These are phyloP conservation scores for Calocera viscosa DNA, from an alignment of 768 basidiomycete genomes.

Conservation along the genomic window DNA sequence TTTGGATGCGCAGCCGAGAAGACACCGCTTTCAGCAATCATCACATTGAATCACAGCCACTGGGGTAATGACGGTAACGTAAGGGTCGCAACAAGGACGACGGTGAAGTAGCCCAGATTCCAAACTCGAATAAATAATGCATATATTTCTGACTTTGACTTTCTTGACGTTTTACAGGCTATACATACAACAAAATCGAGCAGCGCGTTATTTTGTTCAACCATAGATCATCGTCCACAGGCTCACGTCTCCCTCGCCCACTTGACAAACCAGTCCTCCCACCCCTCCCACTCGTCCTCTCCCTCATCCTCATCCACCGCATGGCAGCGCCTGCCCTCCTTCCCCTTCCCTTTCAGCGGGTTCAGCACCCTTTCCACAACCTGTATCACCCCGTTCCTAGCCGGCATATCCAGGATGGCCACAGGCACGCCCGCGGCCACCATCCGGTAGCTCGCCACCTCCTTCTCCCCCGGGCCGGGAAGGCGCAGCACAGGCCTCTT, in stretches of 20 bases:
- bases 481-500: background rate
- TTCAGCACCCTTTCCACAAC: background rate
- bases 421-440: background rate
- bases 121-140: no score
- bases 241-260: background rate
- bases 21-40: no score
- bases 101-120: no score
- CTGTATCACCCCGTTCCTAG: background rate
- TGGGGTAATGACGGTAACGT: no score
- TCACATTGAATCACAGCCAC: no score
- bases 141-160: no score
- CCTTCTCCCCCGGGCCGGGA: background rate
- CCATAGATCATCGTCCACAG: background rate
- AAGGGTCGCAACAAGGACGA: no score
- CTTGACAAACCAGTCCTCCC: constrained; percentile 8
- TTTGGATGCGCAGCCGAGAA: no score
- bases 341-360: background rate
- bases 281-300: background rate
- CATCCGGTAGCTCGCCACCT: background rate
- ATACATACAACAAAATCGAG: background rate
- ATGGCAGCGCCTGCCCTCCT: background rate
- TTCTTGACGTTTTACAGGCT: no score
- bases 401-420: background rate
- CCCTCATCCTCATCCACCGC: background rate
- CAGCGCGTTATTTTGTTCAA: background rate